Evolutionary conservation across 805 yeast species (phyloP), one percentile per base, ranked within the genome.

Genomic region (Spencermartinsiella europaea): DNA sequence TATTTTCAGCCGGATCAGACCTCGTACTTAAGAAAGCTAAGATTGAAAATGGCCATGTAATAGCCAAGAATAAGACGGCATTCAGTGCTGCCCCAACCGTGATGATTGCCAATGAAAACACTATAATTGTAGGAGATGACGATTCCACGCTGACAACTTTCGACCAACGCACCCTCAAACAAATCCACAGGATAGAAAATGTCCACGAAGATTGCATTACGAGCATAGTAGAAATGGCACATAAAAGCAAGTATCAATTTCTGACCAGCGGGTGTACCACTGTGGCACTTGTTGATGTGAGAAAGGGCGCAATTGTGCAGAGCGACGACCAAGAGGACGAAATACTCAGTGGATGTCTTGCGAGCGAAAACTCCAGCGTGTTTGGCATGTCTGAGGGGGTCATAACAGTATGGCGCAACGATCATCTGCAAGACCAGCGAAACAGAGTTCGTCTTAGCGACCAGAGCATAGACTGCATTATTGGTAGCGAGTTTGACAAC

Each of bases 311-410:
- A 1, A 63, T 83, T 1, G 66, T 76, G 2, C 74, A 75, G 34
- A 81, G 90, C 33, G 98, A 90, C 52, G 90, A 88, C 61, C 99
- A 91, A 67, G 96, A 85, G 55, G 98, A 91, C 59, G 99, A 91
- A 61, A 67, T 91, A n/a, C 66, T 91, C 37, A 74, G 89, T 46
- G 83, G 87, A 57, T 70, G 85, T 34, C 79, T 81, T 1, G 74
- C 79, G 12, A 75, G 74, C 40, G 85, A 81, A 45, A 81, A 79
- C 16, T 74, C 79, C 0, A 75, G 81, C 2, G 76, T 83, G 3
- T 89, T 90, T 55, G 91, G 96, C 38, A 89, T 88, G 83, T 88
- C 95, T 14, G 93, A 84, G 59, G 98, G 98, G 2, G 77, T 87
- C 12, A 73, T 88, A 4, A 88, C 98, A 0, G 70, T 85, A 12